phyloP scores from a whole-genome alignment of 2,329 filamentous ascomycete genomes.

The Orbilia oligospora region DNA sequence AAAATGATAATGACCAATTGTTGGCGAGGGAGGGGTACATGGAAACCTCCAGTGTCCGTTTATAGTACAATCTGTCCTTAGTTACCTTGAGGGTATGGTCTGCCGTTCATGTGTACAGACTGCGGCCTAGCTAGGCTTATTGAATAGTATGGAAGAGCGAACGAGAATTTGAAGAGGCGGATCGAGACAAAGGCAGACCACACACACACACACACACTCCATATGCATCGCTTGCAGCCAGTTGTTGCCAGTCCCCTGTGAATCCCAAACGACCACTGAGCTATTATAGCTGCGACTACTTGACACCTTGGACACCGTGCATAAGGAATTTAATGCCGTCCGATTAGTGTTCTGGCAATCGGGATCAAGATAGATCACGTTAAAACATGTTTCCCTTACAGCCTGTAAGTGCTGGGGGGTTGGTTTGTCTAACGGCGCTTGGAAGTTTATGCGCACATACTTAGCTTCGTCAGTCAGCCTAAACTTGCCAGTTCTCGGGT shows the following conservation, averaged over 20 bases:
- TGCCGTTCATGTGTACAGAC: conserved; percentile 28
- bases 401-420: conserved; percentile 24
- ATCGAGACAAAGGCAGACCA: conserved; percentile 16
- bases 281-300: conserved; percentile 33
- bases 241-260: background rate
- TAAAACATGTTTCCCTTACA: conserved; percentile 21
- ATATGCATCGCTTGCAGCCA: conserved; percentile 1
- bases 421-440: conserved; percentile 46
- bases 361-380: conserved; percentile 32
- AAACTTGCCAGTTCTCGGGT: conserved; percentile 13
- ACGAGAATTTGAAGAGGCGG: conserved; percentile 21
- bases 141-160: conserved; percentile 12
- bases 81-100: conserved; percentile 4
- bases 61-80: conserved; percentile 12
- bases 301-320: conserved; percentile 22
- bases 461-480: conserved; percentile 8
- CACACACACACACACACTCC: background rate
- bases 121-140: conserved; percentile 23
- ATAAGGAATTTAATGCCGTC: conserved; percentile 47
- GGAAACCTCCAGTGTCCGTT: conserved; percentile 2
- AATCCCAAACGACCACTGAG: conserved; percentile 2
- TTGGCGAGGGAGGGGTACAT: conserved; percentile 17
- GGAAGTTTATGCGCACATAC: conserved; percentile 42
- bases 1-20: conserved; percentile 42
- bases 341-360: conserved; percentile 3